phyloP scores from a whole-genome alignment of 176 grass and related monocot genomes.

The Ampelocalamus luodianensis region DNA sequence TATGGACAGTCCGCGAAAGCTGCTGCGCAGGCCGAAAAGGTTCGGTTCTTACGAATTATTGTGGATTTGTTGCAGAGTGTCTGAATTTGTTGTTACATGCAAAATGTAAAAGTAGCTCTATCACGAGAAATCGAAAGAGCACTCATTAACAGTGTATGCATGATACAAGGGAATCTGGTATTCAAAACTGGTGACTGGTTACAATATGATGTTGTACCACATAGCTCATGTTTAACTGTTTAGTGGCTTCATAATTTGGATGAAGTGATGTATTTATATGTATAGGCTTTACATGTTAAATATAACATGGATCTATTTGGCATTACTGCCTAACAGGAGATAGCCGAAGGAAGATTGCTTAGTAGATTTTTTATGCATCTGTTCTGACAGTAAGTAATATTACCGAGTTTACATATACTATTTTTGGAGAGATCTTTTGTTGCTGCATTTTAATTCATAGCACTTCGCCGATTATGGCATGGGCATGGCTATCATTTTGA shows the following conservation, averaged over 20 bases:
- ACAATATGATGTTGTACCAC: background rate
- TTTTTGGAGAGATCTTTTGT: background rate
- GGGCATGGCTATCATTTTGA: background rate
- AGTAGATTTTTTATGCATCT: background rate
- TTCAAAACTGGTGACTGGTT: background rate
- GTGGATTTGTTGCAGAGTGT: background rate
- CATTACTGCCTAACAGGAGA: background rate
- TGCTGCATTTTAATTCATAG: background rate
- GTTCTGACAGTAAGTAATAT: background rate
- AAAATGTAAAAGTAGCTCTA: background rate
- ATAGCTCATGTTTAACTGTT: slow-evolving; percentile 6
- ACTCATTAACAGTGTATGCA: background rate
- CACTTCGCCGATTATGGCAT: background rate
- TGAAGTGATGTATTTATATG: background rate
- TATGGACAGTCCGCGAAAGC: slow-evolving; percentile 76
- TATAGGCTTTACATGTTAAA: slow-evolving; percentile 17
- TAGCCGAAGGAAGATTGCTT: background rate
- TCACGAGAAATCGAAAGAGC: background rate
- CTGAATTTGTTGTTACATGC: background rate
- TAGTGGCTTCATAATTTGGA: background rate
- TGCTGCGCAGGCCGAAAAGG: slow-evolving; percentile 81
- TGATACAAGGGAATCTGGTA: background rate
- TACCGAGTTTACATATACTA: background rate
- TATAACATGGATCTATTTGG: background rate
- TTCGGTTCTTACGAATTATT: slow-evolving; percentile 8